Base-by-base conservation (phyloP, 257 asterid species). In the Craterostigma plantagineum region DNA sequence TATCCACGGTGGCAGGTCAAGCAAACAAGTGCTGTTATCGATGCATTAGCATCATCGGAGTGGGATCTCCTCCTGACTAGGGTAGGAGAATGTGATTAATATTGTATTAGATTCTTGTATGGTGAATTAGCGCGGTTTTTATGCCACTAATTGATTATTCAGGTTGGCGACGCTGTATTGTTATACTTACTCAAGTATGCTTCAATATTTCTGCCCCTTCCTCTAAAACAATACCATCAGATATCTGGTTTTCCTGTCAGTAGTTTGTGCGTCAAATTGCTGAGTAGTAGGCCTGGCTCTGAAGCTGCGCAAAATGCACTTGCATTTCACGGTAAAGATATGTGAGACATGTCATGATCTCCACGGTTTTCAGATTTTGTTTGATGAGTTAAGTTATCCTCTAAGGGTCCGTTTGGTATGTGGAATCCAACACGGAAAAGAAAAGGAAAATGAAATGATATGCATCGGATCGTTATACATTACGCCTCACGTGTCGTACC, bases 141-240 rank as follows among this genome's bases (percentile, higher is more conserved):
- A 46, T 50, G 51, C 51, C 48, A 40, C 47, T 33, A 48, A 48
- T 18, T 45, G 51, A 40, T 45, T 53, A 53, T 48, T 61, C 66
- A 85, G 94, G 74, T 80, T 44, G n/a, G 96, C 51, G 94, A 80
- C 57, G 56, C 52, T 69, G 62, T 85, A 49, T 75, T 85, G 94
- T 38, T 55, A 44, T 65, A 77, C 63, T 57, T 81, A 55, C 64
- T 86, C 54, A 71, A 51, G 71, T 35, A 73, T 54, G 62, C 87
- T 43, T 81, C 72, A 18, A 42, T 86, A 47, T 86, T 86, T 60
- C 57, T 78, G 66, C 81, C 84, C 38, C 74, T 81, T 57, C 66
- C 79, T 41, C 57, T 47, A 49, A 71, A 50, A 50, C 74, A 71
- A 55, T 54, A 68, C 64, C 68, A 43, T 56, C 97, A 86, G 63